Conservation (phyloP, 2,329 filamentous ascomycete genomes). For the Tolypocladium album region DNA sequence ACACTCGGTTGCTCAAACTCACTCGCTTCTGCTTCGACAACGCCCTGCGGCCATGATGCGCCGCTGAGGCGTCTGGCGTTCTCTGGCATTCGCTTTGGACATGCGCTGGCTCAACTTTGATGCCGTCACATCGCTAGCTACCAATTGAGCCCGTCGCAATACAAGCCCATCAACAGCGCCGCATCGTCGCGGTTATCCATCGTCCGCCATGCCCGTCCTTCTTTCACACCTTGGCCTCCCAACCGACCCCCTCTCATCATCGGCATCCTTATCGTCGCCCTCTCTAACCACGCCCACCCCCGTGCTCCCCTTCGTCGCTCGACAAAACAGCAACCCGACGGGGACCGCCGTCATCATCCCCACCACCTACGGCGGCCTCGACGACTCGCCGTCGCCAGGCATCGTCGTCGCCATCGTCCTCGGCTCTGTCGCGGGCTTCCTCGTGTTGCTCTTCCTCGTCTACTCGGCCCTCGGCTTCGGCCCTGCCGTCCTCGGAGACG, state of each 20-base stretch:
- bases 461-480: slow-evolving; percentile 37
- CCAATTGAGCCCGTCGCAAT: neutral
- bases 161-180: neutral
- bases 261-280: neutral
- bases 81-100: neutral
- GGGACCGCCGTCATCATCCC: slow-evolving; percentile 20
- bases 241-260: neutral
- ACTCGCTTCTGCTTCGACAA: neutral
- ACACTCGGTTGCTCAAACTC: neutral
- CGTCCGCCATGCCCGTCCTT: neutral
- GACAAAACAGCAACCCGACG: slow-evolving; percentile 9
- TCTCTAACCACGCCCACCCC: neutral
- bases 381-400: slow-evolving; percentile 30
- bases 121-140: neutral
- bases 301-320: neutral
- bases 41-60: neutral
- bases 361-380: slow-evolving; percentile 19
- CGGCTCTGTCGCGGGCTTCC: slow-evolving; percentile 36
- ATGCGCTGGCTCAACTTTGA: neutral
- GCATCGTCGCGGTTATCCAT: neutral
- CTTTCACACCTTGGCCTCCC: neutral
- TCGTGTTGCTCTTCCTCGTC: slow-evolving; percentile 40
- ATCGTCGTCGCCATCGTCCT: slow-evolving; percentile 33
- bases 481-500: slow-evolving; percentile 16
- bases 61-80: neutral